These are phyloP conservation scores for Leishmania mexicana DNA, from an alignment of 208 protist genomes.

Conservation along the genomic window DNA sequence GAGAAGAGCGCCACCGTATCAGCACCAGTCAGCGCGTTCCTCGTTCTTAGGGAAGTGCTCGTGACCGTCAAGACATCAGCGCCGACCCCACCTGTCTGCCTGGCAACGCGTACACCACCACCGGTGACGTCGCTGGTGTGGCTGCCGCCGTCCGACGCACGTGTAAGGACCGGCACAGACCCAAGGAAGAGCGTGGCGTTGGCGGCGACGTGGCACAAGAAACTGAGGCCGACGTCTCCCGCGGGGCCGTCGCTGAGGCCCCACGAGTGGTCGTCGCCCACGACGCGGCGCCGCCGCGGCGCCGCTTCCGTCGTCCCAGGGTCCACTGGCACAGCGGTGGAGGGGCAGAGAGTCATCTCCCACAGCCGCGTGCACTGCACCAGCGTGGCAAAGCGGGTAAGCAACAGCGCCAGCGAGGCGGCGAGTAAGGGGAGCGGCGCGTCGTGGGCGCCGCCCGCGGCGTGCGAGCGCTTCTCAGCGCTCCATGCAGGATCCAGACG, in stretches of 20 bases:
- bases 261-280: background rate
- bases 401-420: conserved; percentile 6
- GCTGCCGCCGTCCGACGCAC: background rate
- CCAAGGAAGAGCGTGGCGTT: conserved; percentile 16
- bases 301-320: background rate
- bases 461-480: background rate
- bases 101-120: background rate
- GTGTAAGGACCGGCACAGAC: conserved; percentile 6
- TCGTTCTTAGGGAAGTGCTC: background rate
- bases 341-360: background rate
- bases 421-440: background rate
- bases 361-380: conserved; percentile 16
- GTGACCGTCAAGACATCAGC: background rate
- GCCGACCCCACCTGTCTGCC: background rate
- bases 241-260: background rate
- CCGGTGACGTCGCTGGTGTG: background rate
- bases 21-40: background rate
- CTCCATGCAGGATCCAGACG: background rate
- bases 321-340: background rate
- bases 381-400: conserved; percentile 13
- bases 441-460: background rate
- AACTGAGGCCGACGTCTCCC: conserved; percentile 13
- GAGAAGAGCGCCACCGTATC: conserved; percentile 6
- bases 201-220: conserved; percentile 11
- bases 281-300: background rate